Conservation (phyloP, 1,139 yeast genomes). For the Yamadazyma siamensis region DNA sequence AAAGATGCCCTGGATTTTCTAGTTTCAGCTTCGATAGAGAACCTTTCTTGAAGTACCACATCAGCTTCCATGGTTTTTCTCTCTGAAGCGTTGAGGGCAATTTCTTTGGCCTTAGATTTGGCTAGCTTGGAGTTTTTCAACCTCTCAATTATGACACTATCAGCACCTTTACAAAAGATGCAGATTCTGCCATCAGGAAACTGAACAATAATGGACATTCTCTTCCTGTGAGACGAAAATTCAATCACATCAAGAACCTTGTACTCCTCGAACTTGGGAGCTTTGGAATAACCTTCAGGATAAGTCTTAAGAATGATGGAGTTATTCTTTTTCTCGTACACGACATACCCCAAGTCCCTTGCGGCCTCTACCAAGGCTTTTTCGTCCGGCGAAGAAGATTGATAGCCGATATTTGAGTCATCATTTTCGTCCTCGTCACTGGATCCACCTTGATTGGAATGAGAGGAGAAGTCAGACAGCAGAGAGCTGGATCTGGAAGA, state of each 20-base stretch:
- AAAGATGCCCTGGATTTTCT: constrained; percentile 24
- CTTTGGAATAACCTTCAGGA: constrained; percentile 73
- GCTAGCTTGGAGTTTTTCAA: constrained; percentile 61
- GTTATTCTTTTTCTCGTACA: constrained; percentile 62
- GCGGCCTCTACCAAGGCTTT: constrained; percentile 92
- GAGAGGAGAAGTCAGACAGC: not conserved
- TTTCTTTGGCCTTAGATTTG: constrained; percentile 56
- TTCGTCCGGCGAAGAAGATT: constrained; percentile 96
- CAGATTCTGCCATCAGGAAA: constrained; percentile 81
- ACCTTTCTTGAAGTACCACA: constrained; percentile 52
- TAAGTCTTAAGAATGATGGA: constrained; percentile 67
- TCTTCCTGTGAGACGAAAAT: constrained; percentile 81
- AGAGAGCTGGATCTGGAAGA: constrained; percentile 12
- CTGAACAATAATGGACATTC: constrained; percentile 86
- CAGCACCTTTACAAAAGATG: constrained; percentile 92
- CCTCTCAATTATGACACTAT: constrained; percentile 81
- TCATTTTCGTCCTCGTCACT: constrained; percentile 1
- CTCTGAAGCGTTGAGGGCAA: constrained; percentile 54
- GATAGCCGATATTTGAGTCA: constrained; percentile 53
- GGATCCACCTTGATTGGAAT: not conserved
- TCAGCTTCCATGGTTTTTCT: constrained; percentile 84
- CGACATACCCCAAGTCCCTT: constrained; percentile 85
- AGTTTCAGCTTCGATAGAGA: constrained; percentile 31
- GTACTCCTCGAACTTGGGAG: constrained; percentile 64
- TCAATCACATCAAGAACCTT: constrained; percentile 78